Percentiles rank a stretch among this genome's conserved stretches.
These are phyloP conservation scores for Suillus luteus DNA, from an alignment of 768 basidiomycete genomes.

Conservation along the genomic window DNA sequence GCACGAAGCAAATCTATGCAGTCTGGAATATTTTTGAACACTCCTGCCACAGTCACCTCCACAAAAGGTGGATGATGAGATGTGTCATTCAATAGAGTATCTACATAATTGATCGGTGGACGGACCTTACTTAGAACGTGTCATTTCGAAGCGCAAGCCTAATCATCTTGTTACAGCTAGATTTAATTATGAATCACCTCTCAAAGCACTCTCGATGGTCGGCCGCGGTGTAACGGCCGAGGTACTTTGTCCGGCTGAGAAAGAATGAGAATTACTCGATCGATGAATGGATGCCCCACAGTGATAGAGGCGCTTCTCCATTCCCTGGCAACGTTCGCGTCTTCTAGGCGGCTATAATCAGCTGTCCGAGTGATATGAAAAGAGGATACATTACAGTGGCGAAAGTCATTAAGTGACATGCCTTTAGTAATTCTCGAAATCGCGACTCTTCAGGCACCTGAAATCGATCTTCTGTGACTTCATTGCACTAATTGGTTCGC, in stretches of 20 bases:
- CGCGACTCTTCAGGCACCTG: background rate
- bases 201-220: background rate
- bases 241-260: background rate
- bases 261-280: background rate
- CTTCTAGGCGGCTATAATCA: background rate
- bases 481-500: background rate
- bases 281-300: constrained; percentile 2
- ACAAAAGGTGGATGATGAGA: background rate
- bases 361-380: background rate
- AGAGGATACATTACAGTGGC: background rate
- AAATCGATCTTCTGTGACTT: background rate
- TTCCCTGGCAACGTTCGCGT: background rate
- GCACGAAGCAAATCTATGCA: background rate
- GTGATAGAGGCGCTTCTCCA: constrained; percentile 7
- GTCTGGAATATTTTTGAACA: background rate
- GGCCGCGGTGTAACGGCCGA: background rate
- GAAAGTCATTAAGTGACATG: background rate
- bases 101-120: background rate
- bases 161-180: background rate
- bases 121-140: background rate
- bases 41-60: background rate
- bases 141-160: background rate
- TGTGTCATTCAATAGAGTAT: background rate
- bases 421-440: background rate
- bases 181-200: background rate